Percentiles rank a stretch among this genome's conserved stretches.
Conservation (phyloP, 495 filamentous ascomycete genomes). For the Baudoinia panamericana region DNA sequence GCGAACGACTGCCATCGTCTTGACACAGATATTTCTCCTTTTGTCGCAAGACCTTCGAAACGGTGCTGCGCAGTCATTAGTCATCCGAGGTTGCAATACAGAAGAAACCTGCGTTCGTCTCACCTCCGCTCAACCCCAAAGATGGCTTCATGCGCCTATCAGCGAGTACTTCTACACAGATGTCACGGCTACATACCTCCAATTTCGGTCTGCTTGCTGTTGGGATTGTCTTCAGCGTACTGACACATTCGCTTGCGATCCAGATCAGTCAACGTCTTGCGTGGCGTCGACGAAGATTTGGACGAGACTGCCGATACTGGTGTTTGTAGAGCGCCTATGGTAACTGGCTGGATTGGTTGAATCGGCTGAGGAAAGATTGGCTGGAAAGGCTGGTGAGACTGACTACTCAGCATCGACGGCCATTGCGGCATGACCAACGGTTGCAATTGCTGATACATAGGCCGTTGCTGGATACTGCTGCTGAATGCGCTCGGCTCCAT, state of each 20-base stretch:
- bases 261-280: conserved; percentile 85
- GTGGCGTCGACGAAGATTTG: conserved; percentile 45
- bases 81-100: too few species aligned
- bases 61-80: conserved; percentile 48
- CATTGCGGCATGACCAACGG: conserved; percentile 41
- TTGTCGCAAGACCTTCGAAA: conserved; percentile 91
- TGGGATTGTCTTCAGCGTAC: conserved; percentile 88
- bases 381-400: conserved; percentile 29
- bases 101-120: too few species aligned
- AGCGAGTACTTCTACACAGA: too few species aligned
- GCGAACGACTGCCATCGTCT: conserved; percentile 77
- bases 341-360: conserved; percentile 24
- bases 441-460: conserved; percentile 35
- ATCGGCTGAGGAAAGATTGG: conserved; percentile 27
- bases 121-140: conserved; percentile 99
- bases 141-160: conserved; percentile 59
- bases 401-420: conserved; percentile 41
- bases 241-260: conserved; percentile 88
- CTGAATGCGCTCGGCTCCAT: conserved; percentile 32
- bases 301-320: conserved; percentile 34
- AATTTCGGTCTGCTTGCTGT: conserved; percentile 96
- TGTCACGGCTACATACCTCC: conserved; percentile 47
- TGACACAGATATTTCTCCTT: conserved; percentile 92
- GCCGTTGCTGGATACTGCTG: conserved; percentile 28
- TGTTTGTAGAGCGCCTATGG: conserved; percentile 30